Evolutionary conservation across 768 basidiomycete species (phyloP).

Genomic region (Trametes villosa): DNA sequence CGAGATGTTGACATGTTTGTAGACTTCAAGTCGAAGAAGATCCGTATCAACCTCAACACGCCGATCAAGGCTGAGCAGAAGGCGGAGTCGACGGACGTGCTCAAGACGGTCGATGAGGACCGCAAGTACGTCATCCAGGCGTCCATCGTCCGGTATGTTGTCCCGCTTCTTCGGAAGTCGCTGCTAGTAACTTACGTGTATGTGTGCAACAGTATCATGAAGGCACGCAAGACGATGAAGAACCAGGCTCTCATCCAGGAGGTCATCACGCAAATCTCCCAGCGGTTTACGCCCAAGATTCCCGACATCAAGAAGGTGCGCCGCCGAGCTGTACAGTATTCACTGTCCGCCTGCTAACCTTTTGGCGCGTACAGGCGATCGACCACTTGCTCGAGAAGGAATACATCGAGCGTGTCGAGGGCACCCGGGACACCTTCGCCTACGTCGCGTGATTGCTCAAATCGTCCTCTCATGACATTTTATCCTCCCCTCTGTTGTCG

Average conservation of each 20-base stretch:
- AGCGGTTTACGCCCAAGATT: slow-evolving; percentile 90
- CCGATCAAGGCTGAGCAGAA: slow-evolving; percentile 96
- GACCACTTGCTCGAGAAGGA: slow-evolving; percentile 94
- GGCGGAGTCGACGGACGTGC: slow-evolving; percentile 84
- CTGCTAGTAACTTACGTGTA: no score
- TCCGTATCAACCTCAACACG: slow-evolving; percentile 86
- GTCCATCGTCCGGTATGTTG: slow-evolving; percentile 76
- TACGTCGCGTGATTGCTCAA: slow-evolving; percentile 60
- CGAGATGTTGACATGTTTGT: no score
- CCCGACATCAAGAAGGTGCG: slow-evolving; percentile 94
- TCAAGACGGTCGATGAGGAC: slow-evolving; percentile 96
- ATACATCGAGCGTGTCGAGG: slow-evolving; percentile 94
- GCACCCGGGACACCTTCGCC: slow-evolving; percentile 86
- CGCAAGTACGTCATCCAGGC: slow-evolving; percentile 96
- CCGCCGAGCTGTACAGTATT: neutral
- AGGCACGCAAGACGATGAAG: slow-evolving; percentile 94
- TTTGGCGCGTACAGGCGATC: slow-evolving; percentile 63
- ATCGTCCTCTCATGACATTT: neutral
- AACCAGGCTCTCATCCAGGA: slow-evolving; percentile 90
- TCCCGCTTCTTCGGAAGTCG: slow-evolving; percentile 17
- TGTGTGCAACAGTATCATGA: slow-evolving; percentile 77
- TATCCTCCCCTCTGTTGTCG: neutral
- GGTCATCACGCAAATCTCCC: slow-evolving; percentile 86
- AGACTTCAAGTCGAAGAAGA: slow-evolving; percentile 95
- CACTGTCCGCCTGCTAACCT: neutral